phyloP scores from a whole-genome alignment of 805 yeast species.

The Jamesozyma rosinii region DNA sequence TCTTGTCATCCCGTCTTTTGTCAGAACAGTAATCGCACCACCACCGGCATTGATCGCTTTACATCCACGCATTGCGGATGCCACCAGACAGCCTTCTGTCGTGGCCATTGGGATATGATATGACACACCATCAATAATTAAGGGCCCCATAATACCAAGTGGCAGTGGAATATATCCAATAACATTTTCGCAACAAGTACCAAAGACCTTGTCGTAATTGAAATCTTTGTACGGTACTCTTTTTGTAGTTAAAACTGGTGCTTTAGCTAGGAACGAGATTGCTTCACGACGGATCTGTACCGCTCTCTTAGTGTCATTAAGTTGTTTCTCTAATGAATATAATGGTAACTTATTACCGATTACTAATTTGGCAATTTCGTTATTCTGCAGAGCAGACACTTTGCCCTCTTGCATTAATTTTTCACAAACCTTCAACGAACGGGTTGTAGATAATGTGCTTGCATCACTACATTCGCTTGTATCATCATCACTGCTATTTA shows the following conservation, averaged over 20 bases:
- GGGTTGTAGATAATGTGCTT: background rate
- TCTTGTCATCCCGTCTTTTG: slow-evolving; percentile 99
- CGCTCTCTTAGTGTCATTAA: slow-evolving; percentile 83
- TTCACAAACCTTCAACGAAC: slow-evolving; percentile 14
- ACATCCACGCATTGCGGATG: slow-evolving; percentile 98
- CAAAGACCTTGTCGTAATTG: slow-evolving; percentile 92
- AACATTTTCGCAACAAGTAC: slow-evolving; percentile 98
- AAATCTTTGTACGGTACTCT: slow-evolving; percentile 74
- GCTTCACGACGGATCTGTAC: slow-evolving; percentile 88
- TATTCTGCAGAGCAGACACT: slow-evolving; percentile 54
- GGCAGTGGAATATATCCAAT: slow-evolving; percentile 95
- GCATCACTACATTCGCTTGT: slow-evolving; percentile 2
- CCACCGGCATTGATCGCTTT: slow-evolving; percentile 97
- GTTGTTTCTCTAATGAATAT: slow-evolving; percentile 88
- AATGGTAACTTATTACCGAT: slow-evolving; percentile 74
- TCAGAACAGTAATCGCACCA: slow-evolving; percentile 84
- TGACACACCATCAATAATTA: slow-evolving; percentile 79
- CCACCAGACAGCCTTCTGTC: slow-evolving; percentile 97
- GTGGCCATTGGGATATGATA: slow-evolving; percentile 98
- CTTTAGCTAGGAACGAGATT: slow-evolving; percentile 73
- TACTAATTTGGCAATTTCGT: slow-evolving; percentile 66
- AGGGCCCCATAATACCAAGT: slow-evolving; percentile 96
- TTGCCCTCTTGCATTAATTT: slow-evolving; percentile 61
- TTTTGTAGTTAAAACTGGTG: slow-evolving; percentile 65
- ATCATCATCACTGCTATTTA: slow-evolving; percentile 2